Evolutionary conservation across 1,284 basidiomycete genomes (phyloP).

Genomic region (Pascua sp.): DNA sequence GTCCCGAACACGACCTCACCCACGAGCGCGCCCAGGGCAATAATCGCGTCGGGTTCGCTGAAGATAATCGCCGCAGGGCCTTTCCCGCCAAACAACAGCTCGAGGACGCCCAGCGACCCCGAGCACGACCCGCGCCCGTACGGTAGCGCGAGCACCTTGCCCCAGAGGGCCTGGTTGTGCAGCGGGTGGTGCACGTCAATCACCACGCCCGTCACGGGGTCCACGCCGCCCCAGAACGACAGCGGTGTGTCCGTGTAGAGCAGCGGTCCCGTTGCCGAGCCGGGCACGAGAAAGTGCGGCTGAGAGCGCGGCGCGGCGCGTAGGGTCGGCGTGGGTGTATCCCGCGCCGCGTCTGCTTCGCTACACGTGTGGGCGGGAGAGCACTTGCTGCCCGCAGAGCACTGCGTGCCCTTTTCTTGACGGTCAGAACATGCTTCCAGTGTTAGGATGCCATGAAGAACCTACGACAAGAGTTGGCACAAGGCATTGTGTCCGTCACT

Average conservation of each 20-base stretch:
- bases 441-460: too few relatives aligned
- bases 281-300: slow-evolving; percentile 8
- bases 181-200: slow-evolving; percentile 15
- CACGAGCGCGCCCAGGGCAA: slow-evolving; percentile 12
- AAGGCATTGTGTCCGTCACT: too few relatives aligned
- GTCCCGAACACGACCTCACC: slow-evolving; percentile 1
- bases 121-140: slow-evolving; percentile 12
- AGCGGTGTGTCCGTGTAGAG: slow-evolving; percentile 3
- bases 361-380: too few relatives aligned
- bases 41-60: slow-evolving; percentile 2
- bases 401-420: too few relatives aligned
- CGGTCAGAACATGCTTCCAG: too few relatives aligned
- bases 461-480: too few relatives aligned
- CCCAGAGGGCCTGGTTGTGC: not conserved
- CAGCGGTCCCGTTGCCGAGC: slow-evolving; percentile 5
- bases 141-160: slow-evolving; percentile 10
- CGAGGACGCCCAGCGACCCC: slow-evolving; percentile 11
- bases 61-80: slow-evolving; percentile 7
- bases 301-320: too few relatives aligned
- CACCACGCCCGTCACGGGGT: not conserved
- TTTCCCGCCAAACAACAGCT: slow-evolving; percentile 3
- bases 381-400: too few relatives aligned
- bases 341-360: too few relatives aligned
- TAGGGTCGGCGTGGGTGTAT: too few relatives aligned
- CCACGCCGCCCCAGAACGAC: slow-evolving; percentile 12